These are phyloP conservation scores for Cephalotrichum gorgonifer DNA, from an alignment of 2,329 filamentous ascomycete species.

Conservation along the genomic window DNA sequence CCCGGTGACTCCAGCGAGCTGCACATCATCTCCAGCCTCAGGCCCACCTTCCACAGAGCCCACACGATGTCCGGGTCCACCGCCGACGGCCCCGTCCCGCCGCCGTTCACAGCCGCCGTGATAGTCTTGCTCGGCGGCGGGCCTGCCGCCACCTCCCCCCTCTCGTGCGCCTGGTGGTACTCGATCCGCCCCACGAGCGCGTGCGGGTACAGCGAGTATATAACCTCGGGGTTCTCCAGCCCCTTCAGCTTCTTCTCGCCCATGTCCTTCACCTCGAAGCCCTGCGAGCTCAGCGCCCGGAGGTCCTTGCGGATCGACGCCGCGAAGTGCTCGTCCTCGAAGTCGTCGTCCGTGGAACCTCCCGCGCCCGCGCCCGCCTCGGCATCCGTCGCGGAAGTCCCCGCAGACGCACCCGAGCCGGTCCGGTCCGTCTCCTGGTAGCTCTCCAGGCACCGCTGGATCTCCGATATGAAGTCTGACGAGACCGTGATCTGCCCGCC, in stretches of 20 bases:
- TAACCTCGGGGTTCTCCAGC: constrained; percentile 89
- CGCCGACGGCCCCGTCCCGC: constrained; percentile 53
- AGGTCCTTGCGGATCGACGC: constrained; percentile 78
- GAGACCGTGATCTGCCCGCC: constrained; percentile 96
- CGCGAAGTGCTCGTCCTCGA: constrained; percentile 65
- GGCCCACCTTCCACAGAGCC: constrained; percentile 79
- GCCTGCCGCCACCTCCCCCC: constrained; percentile 14
- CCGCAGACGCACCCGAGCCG: constrained; percentile 23
- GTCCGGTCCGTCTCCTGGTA: constrained; percentile 76
- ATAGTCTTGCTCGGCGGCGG: constrained; percentile 26
- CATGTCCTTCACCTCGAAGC: constrained; percentile 94
- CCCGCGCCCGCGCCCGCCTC: constrained; percentile 22
- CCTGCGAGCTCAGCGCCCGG: constrained; percentile 75
- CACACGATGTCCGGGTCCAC: constrained; percentile 82
- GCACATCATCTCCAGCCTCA: constrained; percentile 89
- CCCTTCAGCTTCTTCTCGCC: constrained; percentile 94
- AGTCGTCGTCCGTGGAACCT: constrained; percentile 53
- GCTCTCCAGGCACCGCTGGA: constrained; percentile 79
- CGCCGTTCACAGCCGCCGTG: constrained; percentile 48
- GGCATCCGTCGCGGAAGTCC: not conserved
- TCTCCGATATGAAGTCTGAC: constrained; percentile 92
- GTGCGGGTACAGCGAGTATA: constrained; percentile 93
- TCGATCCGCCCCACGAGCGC: constrained; percentile 71
- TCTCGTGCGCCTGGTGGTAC: constrained; percentile 47
- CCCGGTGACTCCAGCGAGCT: constrained; percentile 62